Base-by-base conservation (phyloP, 2,329 filamentous ascomycete species). In the Chalaropsis ovoidea region DNA sequence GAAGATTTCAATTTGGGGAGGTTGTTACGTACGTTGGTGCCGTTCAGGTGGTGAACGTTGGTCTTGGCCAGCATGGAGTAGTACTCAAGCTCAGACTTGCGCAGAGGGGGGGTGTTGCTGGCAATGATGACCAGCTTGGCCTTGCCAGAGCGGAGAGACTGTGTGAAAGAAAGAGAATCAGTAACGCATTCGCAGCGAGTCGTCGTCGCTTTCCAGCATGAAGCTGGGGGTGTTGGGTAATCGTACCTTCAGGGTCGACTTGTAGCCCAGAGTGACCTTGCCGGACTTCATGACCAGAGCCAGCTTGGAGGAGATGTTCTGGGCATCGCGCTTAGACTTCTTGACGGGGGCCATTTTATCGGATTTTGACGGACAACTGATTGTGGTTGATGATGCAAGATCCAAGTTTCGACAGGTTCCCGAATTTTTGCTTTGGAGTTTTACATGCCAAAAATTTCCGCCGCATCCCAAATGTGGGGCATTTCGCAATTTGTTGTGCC, bases 1-100 rank as follows among this genome's bases (percentile, higher is more conserved):
- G 31, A 47, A 8, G 27, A 39, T 58, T 58, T 56, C 15, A 22
- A 43, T 45, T 5, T n/a, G 22, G n/a, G 39, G 69, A 72, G 70
- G 68, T 64, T 68, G 68, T 69, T 68, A 90, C 93, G 88, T 87
- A 97, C 93, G 86, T 97, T 97, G 87, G 95, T 96, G 75, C 94
- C 94, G 73, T 84, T 84, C 82, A 96, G 97, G 85, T 99, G 94
- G 85, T 97, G 93, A 75, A 97, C 93, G 71, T 88, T 86, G 74
- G 88, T 90, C 87, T 97, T 96, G 78, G 86, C 87, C 74, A 95
- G 80, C 90, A 94, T 94, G 77, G 85, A 85, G 83, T 92, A 91
- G 82, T 90, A 96, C 83, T 96, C 93, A 70, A 96, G 86, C 84
- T 97, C 93, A 75, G 86, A 90, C 88, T 97, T 99, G 79, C 93